Conservation (phyloP, 768 basidiomycete species). For the Hericium coralloides region DNA sequence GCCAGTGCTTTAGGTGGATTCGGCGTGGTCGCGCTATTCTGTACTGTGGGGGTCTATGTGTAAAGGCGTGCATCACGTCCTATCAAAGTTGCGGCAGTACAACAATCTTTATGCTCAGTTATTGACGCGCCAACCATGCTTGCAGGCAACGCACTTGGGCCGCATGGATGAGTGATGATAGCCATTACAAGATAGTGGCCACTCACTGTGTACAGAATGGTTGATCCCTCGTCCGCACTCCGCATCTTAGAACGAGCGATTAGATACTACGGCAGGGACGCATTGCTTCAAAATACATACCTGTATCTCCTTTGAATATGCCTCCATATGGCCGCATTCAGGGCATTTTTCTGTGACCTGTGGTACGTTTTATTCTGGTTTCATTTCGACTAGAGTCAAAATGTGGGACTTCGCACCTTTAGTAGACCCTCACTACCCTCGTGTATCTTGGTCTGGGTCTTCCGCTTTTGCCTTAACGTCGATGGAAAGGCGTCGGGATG, state of each 20-base stretch:
- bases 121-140: slow-evolving; percentile 76
- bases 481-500: slow-evolving; percentile 95
- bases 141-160: slow-evolving; percentile 61
- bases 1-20: slow-evolving; percentile 81
- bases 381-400: neutral
- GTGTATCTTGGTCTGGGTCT: slow-evolving; percentile 80
- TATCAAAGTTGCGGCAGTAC: slow-evolving; percentile 73
- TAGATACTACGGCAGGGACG: neutral
- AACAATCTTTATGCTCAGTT: slow-evolving; percentile 33
- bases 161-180: slow-evolving; percentile 7
- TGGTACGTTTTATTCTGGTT: neutral
- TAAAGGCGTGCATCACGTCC: slow-evolving; percentile 25
- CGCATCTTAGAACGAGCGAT: slow-evolving; percentile 42
- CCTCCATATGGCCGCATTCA: slow-evolving; percentile 73
- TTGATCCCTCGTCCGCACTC: slow-evolving; percentile 91
- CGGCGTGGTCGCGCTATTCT: slow-evolving; percentile 86
- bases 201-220: slow-evolving; percentile 88
- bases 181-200: neutral
- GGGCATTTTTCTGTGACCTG: slow-evolving; percentile 90
- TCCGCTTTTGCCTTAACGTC: slow-evolving; percentile 73
- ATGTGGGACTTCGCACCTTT: slow-evolving; percentile 33
- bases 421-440: slow-evolving; percentile 57
- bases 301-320: slow-evolving; percentile 87
- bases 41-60: slow-evolving; percentile 76
- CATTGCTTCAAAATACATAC: slow-evolving; percentile 27